A percentile compares a stretch with the other conserved stretches of the same genome.
Evolutionary conservation across 352 stramenopile species (phyloP).

Genomic region (Globisporangium spinosum): DNA sequence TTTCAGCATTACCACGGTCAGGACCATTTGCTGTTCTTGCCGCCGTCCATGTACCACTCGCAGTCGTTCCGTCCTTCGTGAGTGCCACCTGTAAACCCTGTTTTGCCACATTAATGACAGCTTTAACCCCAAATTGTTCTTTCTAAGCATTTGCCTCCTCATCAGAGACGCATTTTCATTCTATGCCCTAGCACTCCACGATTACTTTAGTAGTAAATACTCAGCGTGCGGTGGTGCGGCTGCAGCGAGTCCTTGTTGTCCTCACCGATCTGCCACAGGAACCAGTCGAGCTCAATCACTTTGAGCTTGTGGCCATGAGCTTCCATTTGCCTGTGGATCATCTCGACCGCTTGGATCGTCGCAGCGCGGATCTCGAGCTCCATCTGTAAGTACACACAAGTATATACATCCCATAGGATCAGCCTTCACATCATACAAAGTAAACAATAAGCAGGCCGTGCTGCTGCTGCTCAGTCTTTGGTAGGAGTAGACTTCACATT

Average conservation of each 20-base stretch:
- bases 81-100: background rate
- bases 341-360: slow-evolving; percentile 83
- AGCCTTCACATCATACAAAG: background rate
- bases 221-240: slow-evolving; percentile 81
- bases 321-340: slow-evolving; percentile 41
- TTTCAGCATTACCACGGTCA: background rate
- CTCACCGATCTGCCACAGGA: slow-evolving; percentile 86
- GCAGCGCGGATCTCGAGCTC: slow-evolving; percentile 82
- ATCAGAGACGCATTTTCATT: background rate
- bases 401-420: background rate
- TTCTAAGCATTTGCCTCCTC: background rate
- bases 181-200: background rate
- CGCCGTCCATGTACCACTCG: background rate
- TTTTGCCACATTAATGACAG: background rate
- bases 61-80: slow-evolving; percentile 1
- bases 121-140: background rate
- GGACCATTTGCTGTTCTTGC: background rate
- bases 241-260: slow-evolving; percentile 65
- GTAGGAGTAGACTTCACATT: background rate
- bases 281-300: slow-evolving; percentile 85
- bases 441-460: background rate
- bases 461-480: background rate
- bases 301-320: slow-evolving; percentile 37
- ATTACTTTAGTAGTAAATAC: slow-evolving; percentile 72
- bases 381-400: slow-evolving; percentile 29